Conservation (phyloP, 208 protist species). For the Wallacemonas sp. region DNA sequence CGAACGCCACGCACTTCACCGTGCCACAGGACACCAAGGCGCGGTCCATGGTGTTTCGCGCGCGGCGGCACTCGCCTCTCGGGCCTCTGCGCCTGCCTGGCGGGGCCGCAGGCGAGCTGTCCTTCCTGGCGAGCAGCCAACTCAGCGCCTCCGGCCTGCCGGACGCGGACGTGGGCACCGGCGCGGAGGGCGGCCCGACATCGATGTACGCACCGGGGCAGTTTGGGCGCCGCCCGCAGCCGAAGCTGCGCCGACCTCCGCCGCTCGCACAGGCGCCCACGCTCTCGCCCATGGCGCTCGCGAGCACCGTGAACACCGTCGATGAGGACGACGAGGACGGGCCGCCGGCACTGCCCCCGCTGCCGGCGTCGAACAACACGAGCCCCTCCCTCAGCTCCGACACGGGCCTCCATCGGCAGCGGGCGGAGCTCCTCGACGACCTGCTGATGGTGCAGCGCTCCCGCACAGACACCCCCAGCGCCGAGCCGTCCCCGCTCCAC, state of each 20-base stretch:
- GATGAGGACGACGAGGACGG: background rate
- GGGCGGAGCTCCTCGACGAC: background rate
- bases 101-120: background rate
- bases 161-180: background rate
- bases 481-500: background rate
- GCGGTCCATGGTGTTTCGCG: constrained; percentile 3
- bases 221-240: constrained; percentile 6
- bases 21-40: background rate
- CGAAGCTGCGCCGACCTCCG: constrained; percentile 5
- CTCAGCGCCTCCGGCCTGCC: background rate
- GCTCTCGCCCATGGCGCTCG: constrained; percentile 4
- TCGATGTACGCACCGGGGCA: background rate
- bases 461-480: background rate
- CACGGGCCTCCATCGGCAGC: background rate
- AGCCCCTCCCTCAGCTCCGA: background rate
- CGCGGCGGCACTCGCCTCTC: background rate
- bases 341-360: background rate
- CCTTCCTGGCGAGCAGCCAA: background rate
- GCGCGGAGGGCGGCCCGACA: background rate
- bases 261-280: constrained; percentile 11
- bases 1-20: background rate
- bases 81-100: background rate
- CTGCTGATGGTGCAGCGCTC: background rate
- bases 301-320: background rate
- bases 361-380: background rate